Base-by-base conservation (phyloP, 2,329 filamentous ascomycete genomes). In the Penicillium sp. region DNA sequence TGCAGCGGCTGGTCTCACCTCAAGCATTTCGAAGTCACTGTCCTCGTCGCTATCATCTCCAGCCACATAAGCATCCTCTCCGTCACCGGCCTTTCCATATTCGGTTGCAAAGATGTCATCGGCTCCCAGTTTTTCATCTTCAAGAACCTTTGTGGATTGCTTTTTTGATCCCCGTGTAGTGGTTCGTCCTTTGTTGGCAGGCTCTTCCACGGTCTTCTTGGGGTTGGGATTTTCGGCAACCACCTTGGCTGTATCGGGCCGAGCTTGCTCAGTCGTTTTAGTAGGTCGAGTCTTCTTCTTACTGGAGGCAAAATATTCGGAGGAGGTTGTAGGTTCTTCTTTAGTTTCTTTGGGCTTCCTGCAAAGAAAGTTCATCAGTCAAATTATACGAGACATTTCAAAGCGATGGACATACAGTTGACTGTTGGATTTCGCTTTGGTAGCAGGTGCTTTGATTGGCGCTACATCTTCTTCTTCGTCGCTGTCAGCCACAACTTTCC, bases 51-150 rank as follows among this genome's bases (percentile, higher is more conserved):
- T 56, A 33, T 55, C 81, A 45, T 72, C 74, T 53, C 85, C 85
- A 51, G 80, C 77, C 46, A 88, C 84, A 62, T 93, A 87, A 35
- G 82, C 82, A 60, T 82, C 85, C 43, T 69, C 64, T 12, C 79
- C 76, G 64, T 82, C 87, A 49, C 78, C 81, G 39, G 79, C 73
- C 42, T 78, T 78, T 63, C 82, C 85, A 31, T 77, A 78, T 56
- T 87, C 82, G 4, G 85, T 83, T 13, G 84, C 85, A 67, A 90
- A 90, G 19, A 95, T 89, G 59, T 95, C 90, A 56, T 88, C 85
- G n/a, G 80, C 85, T 3, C 70, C 77, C 39, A 80, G 83, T 39
- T 87, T 76, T 31, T 83, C 83, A 46, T 87, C 84, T 19, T 87
- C 80, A 57, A 85, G 19, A 56, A 55, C 62, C 53, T 51, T 48